phyloP scores from a whole-genome alignment of 2,329 filamentous ascomycete species.

The Stachybotrys chartarum region DNA sequence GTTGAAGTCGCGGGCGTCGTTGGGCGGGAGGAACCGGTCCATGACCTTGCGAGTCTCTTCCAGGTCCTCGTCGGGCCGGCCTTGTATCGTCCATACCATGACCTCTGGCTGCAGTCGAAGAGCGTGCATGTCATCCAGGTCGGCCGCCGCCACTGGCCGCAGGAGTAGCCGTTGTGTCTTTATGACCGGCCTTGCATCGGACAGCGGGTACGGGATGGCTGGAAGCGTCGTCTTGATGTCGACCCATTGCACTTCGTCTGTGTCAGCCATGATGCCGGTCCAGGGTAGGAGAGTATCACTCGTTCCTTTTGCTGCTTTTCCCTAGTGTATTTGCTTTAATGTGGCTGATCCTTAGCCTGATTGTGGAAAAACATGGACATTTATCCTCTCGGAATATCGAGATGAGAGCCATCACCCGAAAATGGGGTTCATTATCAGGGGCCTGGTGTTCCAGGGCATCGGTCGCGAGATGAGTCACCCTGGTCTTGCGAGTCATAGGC shows the following conservation, averaged over 20 bases:
- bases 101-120: conserved; percentile 53
- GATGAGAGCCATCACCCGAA: no score
- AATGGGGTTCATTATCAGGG: no score
- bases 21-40: conserved; percentile 35
- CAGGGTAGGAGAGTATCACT: neutral
- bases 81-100: conserved; percentile 50
- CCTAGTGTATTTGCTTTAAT: no score
- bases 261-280: conserved; percentile 10
- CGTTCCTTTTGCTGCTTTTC: no score
- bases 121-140: conserved; percentile 41
- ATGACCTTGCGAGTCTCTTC: conserved; percentile 35
- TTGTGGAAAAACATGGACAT: no score
- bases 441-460: no score
- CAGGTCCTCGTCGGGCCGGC: conserved; percentile 33
- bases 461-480: no score
- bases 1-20: conserved; percentile 47
- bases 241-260: conserved; percentile 20
- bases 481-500: no score
- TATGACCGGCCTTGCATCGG: conserved; percentile 29
- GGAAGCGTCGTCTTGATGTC: conserved; percentile 44
- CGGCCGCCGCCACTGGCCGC: conserved; percentile 39
- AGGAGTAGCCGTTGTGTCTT: conserved; percentile 48
- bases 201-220: conserved; percentile 30
- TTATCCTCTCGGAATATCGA: no score
- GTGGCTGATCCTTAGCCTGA: no score